Evolutionary conservation across 1,139 yeast genomes (phyloP), one percentile per base, ranked within the genome.

Genomic region (Hyphopichia khmerensis): DNA sequence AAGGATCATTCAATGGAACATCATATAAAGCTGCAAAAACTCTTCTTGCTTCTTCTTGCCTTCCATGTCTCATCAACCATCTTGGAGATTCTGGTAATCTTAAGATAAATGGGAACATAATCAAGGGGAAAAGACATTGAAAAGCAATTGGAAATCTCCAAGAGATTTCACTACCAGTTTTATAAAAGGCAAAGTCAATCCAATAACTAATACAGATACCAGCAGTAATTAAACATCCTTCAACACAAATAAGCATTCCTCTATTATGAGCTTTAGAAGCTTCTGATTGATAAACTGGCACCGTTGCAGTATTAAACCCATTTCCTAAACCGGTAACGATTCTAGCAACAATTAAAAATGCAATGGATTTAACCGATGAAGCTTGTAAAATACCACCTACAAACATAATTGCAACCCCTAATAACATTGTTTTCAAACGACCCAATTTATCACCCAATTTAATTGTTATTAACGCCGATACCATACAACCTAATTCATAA

Each of bases 91-190:
- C 77, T 3, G 77, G 78, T 16, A 65, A 56, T 35, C 51, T 45
- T 37, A 60, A 53, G 33, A 59, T 52, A 10, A 51, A 49, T 34
- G 50, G 48, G 13, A 59, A 47, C 38, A 52, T 48, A 24, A 55
- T 24, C 10, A 62, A 21, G 1, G 65, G 64, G 54, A 63, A 63
- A 29, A 62, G 43, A 43, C 65, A 57, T 49, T 69, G 75, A 57
- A 75, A 71, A 2, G 77, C 80, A 35, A 75, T 58, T 4, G 80
- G 80, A 43, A 74, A 72, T 51, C 80, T 65, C 75, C 77, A 45
- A 35, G 38, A 31, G 7, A 45, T 37, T 14, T 36, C 36, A 11
- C 41, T 40, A 27, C 26, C 24, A 16, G 39, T 35, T 18, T 37
- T 41, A 56, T 41, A 59, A 46, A 52, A 59, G 50, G 37, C 78